phyloP scores from a whole-genome alignment of 2,329 filamentous ascomycete genomes.

The Endothia cerciana region DNA sequence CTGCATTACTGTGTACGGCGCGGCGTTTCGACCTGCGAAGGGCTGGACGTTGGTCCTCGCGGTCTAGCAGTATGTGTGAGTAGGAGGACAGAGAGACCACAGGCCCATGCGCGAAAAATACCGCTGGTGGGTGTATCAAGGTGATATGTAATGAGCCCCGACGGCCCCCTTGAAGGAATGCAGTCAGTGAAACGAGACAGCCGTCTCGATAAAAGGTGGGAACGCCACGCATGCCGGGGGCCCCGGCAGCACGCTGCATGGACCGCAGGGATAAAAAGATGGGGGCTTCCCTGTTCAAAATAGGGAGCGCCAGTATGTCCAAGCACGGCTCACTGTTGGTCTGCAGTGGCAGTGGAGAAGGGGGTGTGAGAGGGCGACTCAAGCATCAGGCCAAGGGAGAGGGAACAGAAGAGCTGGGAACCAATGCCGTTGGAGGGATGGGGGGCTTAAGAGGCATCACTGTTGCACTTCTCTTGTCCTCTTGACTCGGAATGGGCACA shows the following conservation, averaged over 20 bases:
- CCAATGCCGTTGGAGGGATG: no score
- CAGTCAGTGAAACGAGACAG: constrained; percentile 25
- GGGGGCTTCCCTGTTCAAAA: constrained; percentile 18
- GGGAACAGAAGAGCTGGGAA: no score
- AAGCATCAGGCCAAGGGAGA: neutral
- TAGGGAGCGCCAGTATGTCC: constrained; percentile 1
- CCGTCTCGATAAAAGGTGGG: constrained; percentile 21
- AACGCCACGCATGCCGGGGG: constrained; percentile 23
- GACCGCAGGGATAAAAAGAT: constrained; percentile 21
- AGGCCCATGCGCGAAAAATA: constrained; percentile 6
- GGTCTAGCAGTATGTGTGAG: neutral
- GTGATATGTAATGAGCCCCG: constrained; percentile 22
- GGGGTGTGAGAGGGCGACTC: neutral
- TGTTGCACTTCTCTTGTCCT: no score
- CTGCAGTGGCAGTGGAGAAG: constrained; percentile 14
- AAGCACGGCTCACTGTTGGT: no score
- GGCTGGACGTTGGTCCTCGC: constrained; percentile 16
- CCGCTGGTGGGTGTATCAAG: constrained; percentile 17
- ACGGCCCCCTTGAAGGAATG: constrained; percentile 23
- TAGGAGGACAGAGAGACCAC: neutral
- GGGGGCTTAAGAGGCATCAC: no score
- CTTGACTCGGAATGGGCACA: neutral
- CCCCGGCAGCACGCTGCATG: constrained; percentile 24
- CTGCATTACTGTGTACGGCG: constrained; percentile 23
- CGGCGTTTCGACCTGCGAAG: constrained; percentile 23